Evolutionary conservation across 1,139 yeast species (phyloP), one percentile per base, ranked within the genome.

Genomic region (Ogataea hybrid): DNA sequence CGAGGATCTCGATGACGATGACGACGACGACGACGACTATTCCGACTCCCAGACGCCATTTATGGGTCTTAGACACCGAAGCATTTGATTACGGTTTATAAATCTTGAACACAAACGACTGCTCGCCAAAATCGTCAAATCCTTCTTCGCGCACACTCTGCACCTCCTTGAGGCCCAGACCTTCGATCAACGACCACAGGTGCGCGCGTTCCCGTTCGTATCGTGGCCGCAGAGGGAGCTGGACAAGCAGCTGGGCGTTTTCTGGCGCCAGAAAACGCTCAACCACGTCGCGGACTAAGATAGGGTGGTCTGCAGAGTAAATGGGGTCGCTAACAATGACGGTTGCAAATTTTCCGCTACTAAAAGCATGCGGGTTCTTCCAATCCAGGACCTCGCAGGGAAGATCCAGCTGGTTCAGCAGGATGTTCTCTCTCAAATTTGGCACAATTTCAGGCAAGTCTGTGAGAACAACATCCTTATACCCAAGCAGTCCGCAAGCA

Each of bases 311-410:
- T 0, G 82, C 66, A 0, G 96, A 85, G 61, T 92, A 92, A 1
- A 90, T 79, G 0, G 97, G 96, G 61, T 92, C 98, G 25, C 96
- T 84, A 5, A 87, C 65, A 1, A 92, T 65, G 3, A 90, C 69
- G 0, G 88, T 77, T 33, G 75, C 71, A 58, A 75, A 87, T 45
- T 14, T 6, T 15, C 59, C 54, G 2, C 49, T 47, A 2, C 52
- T 48, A 57, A 77, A 79, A 1, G 60, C 42, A 0, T 52, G 34
- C 0, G 90, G 88, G 33, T 77, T 58, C 2, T 77, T 68, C 98
- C 97, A 92, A 60, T 92, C 96, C 31, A 92, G 64, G 7, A 75
- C 82, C 22, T 68, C 71, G 1, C 76, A 82, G 6, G 35, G 40
- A 14, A 32, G 28, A 3, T 41, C 42, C 12, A 77, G 49, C 1